Evolutionary conservation across 192 early-diverging fungal species (phyloP), one percentile per base, ranked within the genome.

Genomic region (Dissophora globulifera): DNA sequence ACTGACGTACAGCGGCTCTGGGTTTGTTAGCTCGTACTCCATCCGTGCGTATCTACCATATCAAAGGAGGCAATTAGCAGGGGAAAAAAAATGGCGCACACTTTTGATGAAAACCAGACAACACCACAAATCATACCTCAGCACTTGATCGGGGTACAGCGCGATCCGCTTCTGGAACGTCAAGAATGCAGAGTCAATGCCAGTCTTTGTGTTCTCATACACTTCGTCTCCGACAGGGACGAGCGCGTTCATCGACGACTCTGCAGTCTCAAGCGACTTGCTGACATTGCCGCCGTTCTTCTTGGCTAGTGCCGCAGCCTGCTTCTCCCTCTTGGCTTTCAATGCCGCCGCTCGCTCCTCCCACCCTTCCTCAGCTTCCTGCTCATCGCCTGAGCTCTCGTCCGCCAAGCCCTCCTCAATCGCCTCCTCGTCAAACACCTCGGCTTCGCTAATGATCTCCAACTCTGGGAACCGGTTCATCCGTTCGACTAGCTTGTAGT

Each of bases 121-220:
- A n/a, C 46, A 16, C n/a, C 12, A 43, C 10, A 65, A 60, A 0
- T 49, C 22, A 40, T 86, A 94, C 63, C 97, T 89, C 42, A 99
- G 52, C 2, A 99, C 90, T 60, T 99, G 97, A 13, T 93, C 90
- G 0, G 95, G 92, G 47, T 88, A 84, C n/a, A 84, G 49, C 25
- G 86, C 82, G 11, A 96, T 83, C 30, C 89, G 88, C 64, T 89
- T 90, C 76, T 99, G 95, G 81, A 98, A 99, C 65, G 88, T 79
- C 60, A 99, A 67, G 80, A 99, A 99, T 0, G 90, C 90, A 23
- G 87, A 81, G 75, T 99, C 97, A 2, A 99, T 96, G 32, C 91
- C 92, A 1, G 92, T 89, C 47, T 88, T 81, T 10, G 93, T 91
- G 66, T 95, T 93, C 68, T 92, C 92, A 35, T 81, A 84, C 27